Conservation (phyloP, 2,329 filamentous ascomycete species). For the Blastomyces gilchristii region DNA sequence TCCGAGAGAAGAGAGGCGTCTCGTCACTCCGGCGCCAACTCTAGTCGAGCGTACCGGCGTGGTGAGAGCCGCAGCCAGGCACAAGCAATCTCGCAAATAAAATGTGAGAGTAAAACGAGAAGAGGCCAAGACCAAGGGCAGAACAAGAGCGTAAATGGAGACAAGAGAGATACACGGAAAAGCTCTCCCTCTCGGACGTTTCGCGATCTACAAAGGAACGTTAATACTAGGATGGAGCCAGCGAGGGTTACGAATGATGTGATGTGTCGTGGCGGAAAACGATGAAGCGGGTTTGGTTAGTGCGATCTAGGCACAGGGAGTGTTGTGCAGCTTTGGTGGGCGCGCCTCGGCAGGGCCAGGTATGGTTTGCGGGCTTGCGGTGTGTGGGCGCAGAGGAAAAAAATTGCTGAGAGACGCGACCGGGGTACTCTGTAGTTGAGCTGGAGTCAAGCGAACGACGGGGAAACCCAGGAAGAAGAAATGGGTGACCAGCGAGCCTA, state of each 20-base stretch:
- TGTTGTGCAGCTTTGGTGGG: not conserved
- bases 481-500: too few relatives aligned
- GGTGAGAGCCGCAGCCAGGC: slow-evolving; percentile 20
- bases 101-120: slow-evolving; percentile 17
- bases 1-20: slow-evolving; percentile 27
- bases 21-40: slow-evolving; percentile 31
- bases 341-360: not conserved
- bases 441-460: not conserved
- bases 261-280: not conserved
- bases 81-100: slow-evolving; percentile 13
- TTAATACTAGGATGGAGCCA: slow-evolving; percentile 14
- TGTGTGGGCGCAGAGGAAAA: not conserved
- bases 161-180: not conserved
- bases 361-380: not conserved
- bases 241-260: slow-evolving; percentile 3
- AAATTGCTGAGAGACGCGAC: not conserved
- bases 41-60: slow-evolving; percentile 27
- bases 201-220: slow-evolving; percentile 16
- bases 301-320: not conserved
- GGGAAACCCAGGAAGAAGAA: too few relatives aligned
- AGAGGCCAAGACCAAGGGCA: not conserved
- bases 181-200: not conserved
- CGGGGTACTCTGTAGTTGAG: not conserved
- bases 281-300: not conserved
- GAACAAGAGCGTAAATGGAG: not conserved